phyloP scores from a whole-genome alignment of 2,329 filamentous ascomycete species.

The Colletotrichum sp. region DNA sequence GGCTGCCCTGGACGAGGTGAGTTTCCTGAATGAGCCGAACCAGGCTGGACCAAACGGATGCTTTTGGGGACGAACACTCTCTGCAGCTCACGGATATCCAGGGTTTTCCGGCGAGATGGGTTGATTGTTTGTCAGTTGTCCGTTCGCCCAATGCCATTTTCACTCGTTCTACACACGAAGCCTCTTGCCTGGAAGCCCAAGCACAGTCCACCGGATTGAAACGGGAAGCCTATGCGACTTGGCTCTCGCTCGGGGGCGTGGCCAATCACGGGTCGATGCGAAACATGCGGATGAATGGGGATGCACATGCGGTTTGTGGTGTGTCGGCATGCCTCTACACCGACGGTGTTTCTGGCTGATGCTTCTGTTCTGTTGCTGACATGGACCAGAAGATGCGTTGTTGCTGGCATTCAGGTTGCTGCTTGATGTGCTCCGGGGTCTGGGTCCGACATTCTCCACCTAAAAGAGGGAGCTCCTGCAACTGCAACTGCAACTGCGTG shows the following conservation, averaged over 20 bases:
- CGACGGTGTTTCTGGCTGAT: neutral
- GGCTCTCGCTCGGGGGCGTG: neutral
- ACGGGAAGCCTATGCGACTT: slow-evolving; percentile 10
- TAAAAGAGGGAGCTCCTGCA: neutral
- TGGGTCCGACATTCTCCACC: neutral
- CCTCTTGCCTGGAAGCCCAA: neutral
- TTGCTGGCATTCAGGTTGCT: neutral
- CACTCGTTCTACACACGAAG: neutral
- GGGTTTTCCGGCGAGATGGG: neutral
- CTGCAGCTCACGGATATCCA: neutral
- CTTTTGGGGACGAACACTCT: neutral
- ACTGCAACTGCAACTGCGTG: neutral
- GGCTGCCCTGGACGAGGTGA: neutral
- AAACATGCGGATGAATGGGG: neutral
- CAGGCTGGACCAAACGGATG: neutral
- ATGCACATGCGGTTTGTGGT: neutral
- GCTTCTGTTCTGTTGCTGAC: neutral
- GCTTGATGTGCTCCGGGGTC: neutral
- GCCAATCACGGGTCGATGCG: neutral
- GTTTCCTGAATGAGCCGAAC: neutral
- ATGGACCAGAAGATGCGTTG: neutral
- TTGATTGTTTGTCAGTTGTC: neutral
- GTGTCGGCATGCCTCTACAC: neutral
- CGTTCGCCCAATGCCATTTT: neutral
- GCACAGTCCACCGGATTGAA: slow-evolving; percentile 17